Evolutionary conservation across 495 filamentous ascomycete genomes (phyloP).

Genomic region (Physcia stellaris): DNA sequence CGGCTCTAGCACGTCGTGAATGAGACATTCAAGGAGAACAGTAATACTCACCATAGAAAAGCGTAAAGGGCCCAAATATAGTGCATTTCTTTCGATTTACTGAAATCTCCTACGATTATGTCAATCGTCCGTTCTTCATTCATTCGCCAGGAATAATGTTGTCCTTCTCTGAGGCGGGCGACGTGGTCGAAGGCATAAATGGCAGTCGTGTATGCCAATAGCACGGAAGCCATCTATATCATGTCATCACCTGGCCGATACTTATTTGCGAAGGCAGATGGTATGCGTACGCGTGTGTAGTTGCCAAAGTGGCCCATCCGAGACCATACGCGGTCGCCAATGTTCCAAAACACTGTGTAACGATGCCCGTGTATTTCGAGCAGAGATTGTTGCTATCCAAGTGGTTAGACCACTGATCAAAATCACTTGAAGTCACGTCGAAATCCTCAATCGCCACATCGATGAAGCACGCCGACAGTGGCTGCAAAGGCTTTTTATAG

Average conservation of each 20-base stretch:
- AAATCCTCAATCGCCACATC: slow-evolving; percentile 28
- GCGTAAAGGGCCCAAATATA: too few species aligned
- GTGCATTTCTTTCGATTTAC: too few species aligned
- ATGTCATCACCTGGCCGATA: slow-evolving; percentile 5
- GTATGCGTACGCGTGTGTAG: slow-evolving; percentile 6
- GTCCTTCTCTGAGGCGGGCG: slow-evolving; percentile 4
- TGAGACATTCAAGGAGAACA: too few species aligned
- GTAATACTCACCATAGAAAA: too few species aligned
- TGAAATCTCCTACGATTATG: too few species aligned
- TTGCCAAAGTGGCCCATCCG: slow-evolving; percentile 8
- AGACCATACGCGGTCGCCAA: slow-evolving; percentile 9
- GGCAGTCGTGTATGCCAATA: slow-evolving; percentile 7
- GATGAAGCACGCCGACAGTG: slow-evolving; percentile 13
- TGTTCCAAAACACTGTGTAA: slow-evolving; percentile 2
- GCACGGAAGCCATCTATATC: slow-evolving; percentile 8
- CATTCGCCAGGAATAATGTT: too few species aligned
- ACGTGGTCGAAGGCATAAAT: slow-evolving; percentile 7
- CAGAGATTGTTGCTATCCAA: slow-evolving; percentile 12
- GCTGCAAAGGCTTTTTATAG: slow-evolving; percentile 4
- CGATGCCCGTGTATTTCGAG: slow-evolving; percentile 6
- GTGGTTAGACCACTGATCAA: slow-evolving; percentile 11
- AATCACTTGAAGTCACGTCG: slow-evolving; percentile 21
- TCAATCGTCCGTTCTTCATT: too few species aligned
- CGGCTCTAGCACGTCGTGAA: too few species aligned
- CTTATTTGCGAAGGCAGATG: slow-evolving; percentile 6